Evolutionary conservation across 2,329 filamentous ascomycete genomes (phyloP).

Genomic region (Penicillium sp.): DNA sequence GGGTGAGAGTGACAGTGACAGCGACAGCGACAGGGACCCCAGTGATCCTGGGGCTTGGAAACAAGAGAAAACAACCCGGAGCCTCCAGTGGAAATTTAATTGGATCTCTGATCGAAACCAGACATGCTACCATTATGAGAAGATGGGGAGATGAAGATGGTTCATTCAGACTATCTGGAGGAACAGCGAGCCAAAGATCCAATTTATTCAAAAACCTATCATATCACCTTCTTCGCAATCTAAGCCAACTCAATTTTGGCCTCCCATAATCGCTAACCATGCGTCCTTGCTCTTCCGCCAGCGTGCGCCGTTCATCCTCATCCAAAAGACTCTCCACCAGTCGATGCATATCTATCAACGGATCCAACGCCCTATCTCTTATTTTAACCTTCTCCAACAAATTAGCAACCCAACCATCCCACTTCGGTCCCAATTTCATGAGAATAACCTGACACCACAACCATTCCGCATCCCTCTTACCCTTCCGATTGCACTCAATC

Average conservation of each 20-base stretch:
- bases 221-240: too few relatives aligned
- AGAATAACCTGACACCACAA: conserved; percentile 9
- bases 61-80: too few relatives aligned
- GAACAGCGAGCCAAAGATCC: neutral
- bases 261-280: neutral
- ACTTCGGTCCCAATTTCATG: conserved; percentile 3
- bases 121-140: too few relatives aligned
- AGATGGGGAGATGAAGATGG: too few relatives aligned
- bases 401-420: conserved; percentile 2
- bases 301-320: neutral
- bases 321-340: neutral
- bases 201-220: neutral
- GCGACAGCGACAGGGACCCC: too few relatives aligned
- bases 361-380: neutral
- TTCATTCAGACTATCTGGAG: too few relatives aligned
- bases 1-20: too few relatives aligned
- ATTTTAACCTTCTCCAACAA: neutral
- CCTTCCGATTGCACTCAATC: conserved; percentile 7
- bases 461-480: conserved; percentile 1
- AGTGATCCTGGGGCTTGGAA: too few relatives aligned
- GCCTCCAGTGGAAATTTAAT: too few relatives aligned
- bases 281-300: neutral
- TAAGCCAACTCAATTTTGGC: neutral
- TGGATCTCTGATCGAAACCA: too few relatives aligned
- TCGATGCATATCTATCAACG: neutral